phyloP scores from a whole-genome alignment of 495 filamentous ascomycete species.

The Thozetella sp. region DNA sequence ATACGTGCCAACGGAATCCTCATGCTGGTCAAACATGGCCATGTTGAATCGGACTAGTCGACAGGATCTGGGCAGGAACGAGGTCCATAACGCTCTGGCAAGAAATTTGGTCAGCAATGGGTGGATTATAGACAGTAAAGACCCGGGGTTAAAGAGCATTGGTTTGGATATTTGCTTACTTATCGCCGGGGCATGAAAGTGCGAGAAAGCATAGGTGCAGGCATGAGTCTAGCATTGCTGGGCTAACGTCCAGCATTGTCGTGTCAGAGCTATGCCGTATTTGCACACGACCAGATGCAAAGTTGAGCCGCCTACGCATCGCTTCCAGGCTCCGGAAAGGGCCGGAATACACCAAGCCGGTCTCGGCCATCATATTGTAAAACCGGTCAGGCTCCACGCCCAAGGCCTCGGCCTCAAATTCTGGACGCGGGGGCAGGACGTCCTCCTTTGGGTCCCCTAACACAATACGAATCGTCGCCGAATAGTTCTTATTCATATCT shows the following conservation, averaged over 20 bases:
- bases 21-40: constrained; percentile 21
- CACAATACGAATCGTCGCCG: constrained; percentile 28
- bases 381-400: constrained; percentile 33
- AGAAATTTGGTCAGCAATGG: constrained; percentile 2
- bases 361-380: constrained; percentile 43
- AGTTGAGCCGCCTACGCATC: constrained; percentile 45
- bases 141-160: too few relatives aligned
- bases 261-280: constrained; percentile 29
- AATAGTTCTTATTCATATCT: constrained; percentile 37
- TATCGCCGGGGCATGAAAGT: constrained; percentile 45
- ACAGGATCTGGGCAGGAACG: constrained; percentile 36
- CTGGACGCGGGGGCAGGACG: constrained; percentile 20
- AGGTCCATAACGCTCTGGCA: constrained; percentile 40
- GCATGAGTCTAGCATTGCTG: constrained; percentile 46
- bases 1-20: constrained; percentile 17
- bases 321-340: constrained; percentile 38
- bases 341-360: constrained; percentile 41
- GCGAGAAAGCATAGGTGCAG: constrained; percentile 48
- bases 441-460: constrained; percentile 23
- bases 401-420: constrained; percentile 29
- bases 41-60: constrained; percentile 42
- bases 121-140: too few relatives aligned
- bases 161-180: constrained; percentile 7
- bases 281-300: constrained; percentile 36
- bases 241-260: constrained; percentile 39